phyloP scores from a whole-genome alignment of 441 rosid species.

The Raphanus hybrid region DNA sequence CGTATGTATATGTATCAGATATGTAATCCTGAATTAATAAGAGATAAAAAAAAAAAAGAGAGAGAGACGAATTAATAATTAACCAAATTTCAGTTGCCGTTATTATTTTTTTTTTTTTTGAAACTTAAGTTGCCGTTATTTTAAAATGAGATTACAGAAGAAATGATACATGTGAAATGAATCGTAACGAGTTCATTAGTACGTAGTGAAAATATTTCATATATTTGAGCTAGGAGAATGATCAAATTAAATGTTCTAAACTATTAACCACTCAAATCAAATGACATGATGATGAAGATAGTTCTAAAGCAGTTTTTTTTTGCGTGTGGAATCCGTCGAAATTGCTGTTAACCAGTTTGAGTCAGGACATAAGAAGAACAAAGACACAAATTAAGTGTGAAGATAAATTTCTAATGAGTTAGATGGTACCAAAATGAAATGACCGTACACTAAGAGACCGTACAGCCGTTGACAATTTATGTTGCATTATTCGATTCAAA shows the following conservation, averaged over 20 bases:
- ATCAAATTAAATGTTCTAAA: neutral
- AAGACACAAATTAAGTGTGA: neutral
- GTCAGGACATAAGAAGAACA: slow-evolving; percentile 14
- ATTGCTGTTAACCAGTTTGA: neutral
- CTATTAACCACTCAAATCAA: neutral
- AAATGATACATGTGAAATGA: neutral
- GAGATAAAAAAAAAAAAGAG: no score
- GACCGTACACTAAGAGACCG: slow-evolving; percentile 40
- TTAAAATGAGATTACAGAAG: neutral
- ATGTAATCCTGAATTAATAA: neutral
- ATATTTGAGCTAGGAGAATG: neutral
- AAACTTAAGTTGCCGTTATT: neutral
- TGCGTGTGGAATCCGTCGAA: neutral
- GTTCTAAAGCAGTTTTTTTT: neutral
- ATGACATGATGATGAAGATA: slow-evolving; percentile 3
- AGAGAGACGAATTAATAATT: no score
- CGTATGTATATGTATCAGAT: neutral
- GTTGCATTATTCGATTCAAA: slow-evolving; percentile 21
- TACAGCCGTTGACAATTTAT: slow-evolving; percentile 35
- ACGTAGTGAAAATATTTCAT: neutral
- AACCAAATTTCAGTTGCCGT: neutral
- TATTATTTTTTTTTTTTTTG: no score
- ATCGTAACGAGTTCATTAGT: neutral
- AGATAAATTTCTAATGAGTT: neutral
- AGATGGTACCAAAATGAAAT: neutral